Conservation (phyloP, 2,329 filamentous ascomycete species). For the Niveomyces coronatus region DNA sequence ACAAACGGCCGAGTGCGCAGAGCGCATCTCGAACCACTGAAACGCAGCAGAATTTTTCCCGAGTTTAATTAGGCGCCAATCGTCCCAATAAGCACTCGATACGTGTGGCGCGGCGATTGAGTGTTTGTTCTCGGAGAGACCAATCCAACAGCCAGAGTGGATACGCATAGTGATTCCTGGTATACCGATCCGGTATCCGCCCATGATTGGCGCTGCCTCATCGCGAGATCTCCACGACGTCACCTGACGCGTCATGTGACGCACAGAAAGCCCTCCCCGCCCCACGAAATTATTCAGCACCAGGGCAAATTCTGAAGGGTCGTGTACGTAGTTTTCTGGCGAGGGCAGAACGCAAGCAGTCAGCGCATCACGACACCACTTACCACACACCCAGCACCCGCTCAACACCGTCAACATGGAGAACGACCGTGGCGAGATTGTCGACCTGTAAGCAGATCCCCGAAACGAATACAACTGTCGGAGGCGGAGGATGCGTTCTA, state of each 20-base stretch:
- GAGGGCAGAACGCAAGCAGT: too few species aligned
- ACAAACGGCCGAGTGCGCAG: constrained; percentile 29
- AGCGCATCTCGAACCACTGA: constrained; percentile 31
- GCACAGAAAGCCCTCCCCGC: constrained; percentile 24
- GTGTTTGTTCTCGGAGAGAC: too few species aligned
- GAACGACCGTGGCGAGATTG: constrained; percentile 99
- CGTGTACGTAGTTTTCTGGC: too few species aligned
- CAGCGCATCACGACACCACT: constrained; percentile 16
- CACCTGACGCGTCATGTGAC: constrained; percentile 27
- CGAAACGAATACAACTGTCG: constrained; percentile 2
- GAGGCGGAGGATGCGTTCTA: too few species aligned
- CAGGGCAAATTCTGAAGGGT: constrained; percentile 25
- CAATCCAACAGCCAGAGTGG: too few species aligned
- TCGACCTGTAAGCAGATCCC: constrained; percentile 72
- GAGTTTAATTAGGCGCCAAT: not conserved
- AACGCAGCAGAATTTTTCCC: constrained; percentile 10
- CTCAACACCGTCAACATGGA: constrained; percentile 65
- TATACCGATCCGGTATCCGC: too few species aligned
- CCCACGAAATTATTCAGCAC: constrained; percentile 26
- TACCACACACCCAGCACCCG: constrained; percentile 20
- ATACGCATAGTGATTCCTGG: too few species aligned
- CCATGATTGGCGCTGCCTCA: constrained; percentile 1
- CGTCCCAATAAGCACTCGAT: not conserved
- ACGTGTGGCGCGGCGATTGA: constrained; percentile 1
- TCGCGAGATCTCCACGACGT: constrained; percentile 23